phyloP scores from a whole-genome alignment of 768 basidiomycete species.

The Lanmaoa pseudosensibilis region DNA sequence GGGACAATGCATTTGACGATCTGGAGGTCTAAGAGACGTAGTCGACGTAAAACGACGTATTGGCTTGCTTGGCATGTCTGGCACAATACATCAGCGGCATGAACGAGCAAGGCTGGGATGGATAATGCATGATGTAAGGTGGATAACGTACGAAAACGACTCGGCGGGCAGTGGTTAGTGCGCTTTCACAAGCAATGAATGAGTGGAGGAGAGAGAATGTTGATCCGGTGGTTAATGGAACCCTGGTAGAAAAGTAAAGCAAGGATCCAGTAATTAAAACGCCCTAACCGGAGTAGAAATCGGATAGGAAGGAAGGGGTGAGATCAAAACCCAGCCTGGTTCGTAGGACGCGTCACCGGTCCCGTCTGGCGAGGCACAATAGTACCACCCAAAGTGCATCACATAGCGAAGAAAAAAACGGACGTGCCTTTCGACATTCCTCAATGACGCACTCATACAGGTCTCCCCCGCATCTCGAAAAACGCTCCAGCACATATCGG shows the following conservation, averaged over 20 bases:
- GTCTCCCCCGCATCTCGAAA: too few species aligned
- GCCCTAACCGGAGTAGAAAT: too few species aligned
- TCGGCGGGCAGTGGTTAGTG: slow-evolving; percentile 37
- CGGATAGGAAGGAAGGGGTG: too few species aligned
- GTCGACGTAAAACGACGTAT: slow-evolving; percentile 66
- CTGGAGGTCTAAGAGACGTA: slow-evolving; percentile 74
- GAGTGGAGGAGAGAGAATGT: slow-evolving; percentile 88
- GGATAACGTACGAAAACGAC: slow-evolving; percentile 21
- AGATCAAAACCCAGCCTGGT: too few species aligned
- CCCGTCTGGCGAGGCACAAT: too few species aligned
- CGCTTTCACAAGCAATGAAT: slow-evolving; percentile 63
- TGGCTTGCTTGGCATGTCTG: slow-evolving; percentile 36
- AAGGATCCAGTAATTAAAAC: not conserved
- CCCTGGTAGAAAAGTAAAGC: slow-evolving; percentile 45
- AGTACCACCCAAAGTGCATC: too few species aligned
- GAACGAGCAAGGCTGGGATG: too few species aligned
- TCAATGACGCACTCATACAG: too few species aligned
- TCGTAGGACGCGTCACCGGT: too few species aligned
- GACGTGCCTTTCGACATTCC: too few species aligned
- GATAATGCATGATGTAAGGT: not conserved
- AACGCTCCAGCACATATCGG: too few species aligned
- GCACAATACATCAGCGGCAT: not conserved
- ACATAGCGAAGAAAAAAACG: too few species aligned
- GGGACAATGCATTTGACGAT: slow-evolving; percentile 86
- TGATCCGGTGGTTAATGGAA: slow-evolving; percentile 85